phyloP scores from a whole-genome alignment of 2,329 filamentous ascomycete species.

The Aureobasidium uvarum region DNA sequence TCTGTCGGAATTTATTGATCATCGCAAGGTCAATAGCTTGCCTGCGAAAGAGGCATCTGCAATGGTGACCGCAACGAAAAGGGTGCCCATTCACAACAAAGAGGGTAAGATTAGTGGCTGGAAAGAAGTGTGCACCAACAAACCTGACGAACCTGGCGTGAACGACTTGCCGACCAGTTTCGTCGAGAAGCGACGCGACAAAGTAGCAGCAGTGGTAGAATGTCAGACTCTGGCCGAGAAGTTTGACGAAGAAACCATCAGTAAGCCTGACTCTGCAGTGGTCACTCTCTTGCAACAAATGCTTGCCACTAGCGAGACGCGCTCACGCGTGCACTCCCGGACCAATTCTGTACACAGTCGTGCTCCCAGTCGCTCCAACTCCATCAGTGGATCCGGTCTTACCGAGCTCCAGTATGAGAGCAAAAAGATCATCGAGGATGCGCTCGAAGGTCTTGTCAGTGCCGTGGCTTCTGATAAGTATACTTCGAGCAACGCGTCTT shows the following conservation, averaged over 20 bases:
- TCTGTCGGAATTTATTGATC: conserved; percentile 20
- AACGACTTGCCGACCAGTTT: conserved; percentile 20
- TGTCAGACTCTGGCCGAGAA: conserved; percentile 18
- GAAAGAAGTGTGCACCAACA: conserved; percentile 11
- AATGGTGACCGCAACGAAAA: background rate
- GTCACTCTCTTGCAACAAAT: conserved; percentile 20
- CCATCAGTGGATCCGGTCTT: conserved; percentile 21
- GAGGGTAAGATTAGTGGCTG: conserved; percentile 26
- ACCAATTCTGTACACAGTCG: conserved; percentile 22
- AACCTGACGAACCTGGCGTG: conserved; percentile 3
- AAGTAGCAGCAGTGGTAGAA: conserved; percentile 10
- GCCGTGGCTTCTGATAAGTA: conserved; percentile 22
- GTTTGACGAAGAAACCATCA: conserved; percentile 23
- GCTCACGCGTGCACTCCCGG: conserved; percentile 12
- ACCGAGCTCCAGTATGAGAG: conserved; percentile 24
- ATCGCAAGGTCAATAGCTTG: background rate
- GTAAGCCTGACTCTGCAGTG: conserved; percentile 21
- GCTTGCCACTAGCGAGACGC: conserved; percentile 15
- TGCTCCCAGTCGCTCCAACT: conserved; percentile 12
- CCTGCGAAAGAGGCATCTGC: conserved; percentile 1
- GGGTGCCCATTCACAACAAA: conserved; percentile 19
- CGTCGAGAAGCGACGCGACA: background rate
- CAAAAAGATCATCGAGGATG: conserved; percentile 26
- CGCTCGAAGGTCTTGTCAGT: conserved; percentile 20
- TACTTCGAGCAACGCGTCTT: background rate